Base-by-base conservation (phyloP, 306 rosid genomes). In the Vigna nakashimae region DNA sequence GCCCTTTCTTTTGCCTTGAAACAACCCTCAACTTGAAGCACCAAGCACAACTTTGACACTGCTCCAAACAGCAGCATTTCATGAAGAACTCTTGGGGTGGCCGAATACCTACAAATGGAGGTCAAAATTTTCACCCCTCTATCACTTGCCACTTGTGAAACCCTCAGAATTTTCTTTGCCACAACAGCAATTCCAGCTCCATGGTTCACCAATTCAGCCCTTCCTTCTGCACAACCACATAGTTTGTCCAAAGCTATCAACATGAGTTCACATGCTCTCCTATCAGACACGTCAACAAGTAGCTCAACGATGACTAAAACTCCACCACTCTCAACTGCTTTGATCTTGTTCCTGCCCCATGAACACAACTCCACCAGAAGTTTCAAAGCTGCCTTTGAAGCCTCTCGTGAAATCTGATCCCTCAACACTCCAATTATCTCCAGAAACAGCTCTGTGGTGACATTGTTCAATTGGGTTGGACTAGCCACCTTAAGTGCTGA, bases 21-120 rank as follows among this genome's bases (percentile, higher is more conserved):
- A 72, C 84, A 55, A 5, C 83, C 73, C 50, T 83, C 89, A 43
- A 88, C 84, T 71, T 88, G 91, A 75, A 86, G 80, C 72, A 88
- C 94, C 84, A 91, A 82, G 66, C 97, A 91, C 72, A 91, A 45
- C 84, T 91, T 89, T 11, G 85, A 78, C 82, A 91, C 97, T 22
- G 60, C 91, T 1, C 94, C 97, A 1, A 86, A 83, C 9, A 80
- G 65, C 79, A 88, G 32, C 97, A 91, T 82, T 32, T 91, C 97
- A 17, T 86, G 83, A 53, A 91, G 78, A 3, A 91, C 82, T 20
- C 78, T 87, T 20, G 60, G n/a, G 0, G 84, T 86, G 2, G 82
- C 89, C 1, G 92, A 88, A 58, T 83, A 81, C 82, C 82, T 79
- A 71, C 90, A 81, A 57, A 91, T 82, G 6, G 89, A 88, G 6